Base-by-base conservation (phyloP, 78 protist species). In the Dictyostelium citrinum region DNA sequence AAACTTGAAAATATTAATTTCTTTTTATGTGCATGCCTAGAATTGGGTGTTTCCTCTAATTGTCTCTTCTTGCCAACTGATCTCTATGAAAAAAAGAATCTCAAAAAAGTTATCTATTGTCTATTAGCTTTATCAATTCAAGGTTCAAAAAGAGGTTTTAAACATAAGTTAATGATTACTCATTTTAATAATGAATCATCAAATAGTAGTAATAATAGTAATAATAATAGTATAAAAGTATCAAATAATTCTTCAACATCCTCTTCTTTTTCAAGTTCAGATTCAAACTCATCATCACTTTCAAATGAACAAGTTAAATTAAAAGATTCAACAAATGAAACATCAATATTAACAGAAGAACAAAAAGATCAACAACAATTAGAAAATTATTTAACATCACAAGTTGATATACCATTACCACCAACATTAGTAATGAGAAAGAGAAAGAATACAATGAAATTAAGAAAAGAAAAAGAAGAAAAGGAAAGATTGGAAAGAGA, bases 1-100 rank as follows among this genome's bases (percentile, higher is more conserved):
- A 91, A 79, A 35, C 45, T 91, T 37, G 95, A 91, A 74, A 91
- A 91, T 72, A 91, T 91, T 20, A 91, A 91, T 77, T 91, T 91
- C 95, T 91, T 91, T 86, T 37, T 91, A 20, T 83, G 92, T 64
- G 95, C 90, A 24, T 91, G 90, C 49, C 16, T 83, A 20, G 91
- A 91, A 70, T 41, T 91, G 22, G 95, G 95, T 80, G 91, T 91
- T 22, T 27, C 37, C 6, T 39, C 90, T 14, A 80, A 91, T 27
- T 84, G 86, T 78, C 82, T 91, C 5, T 91, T 91, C 79, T 37
- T 81, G 10, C 95, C 95, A 46, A 78, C 91, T 2, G 95, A 91
- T 61, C 84, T 91, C 43, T 82, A 84, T 51, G 95, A 91, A n/a
- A 91, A 80, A 75, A 91, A 91, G 90, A 91, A 91, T 80, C 51